A percentile compares a stretch with the other conserved stretches of the same genome.
Evolutionary conservation across 1,284 basidiomycete species (phyloP).

Genomic region (Bothia castanella): DNA sequence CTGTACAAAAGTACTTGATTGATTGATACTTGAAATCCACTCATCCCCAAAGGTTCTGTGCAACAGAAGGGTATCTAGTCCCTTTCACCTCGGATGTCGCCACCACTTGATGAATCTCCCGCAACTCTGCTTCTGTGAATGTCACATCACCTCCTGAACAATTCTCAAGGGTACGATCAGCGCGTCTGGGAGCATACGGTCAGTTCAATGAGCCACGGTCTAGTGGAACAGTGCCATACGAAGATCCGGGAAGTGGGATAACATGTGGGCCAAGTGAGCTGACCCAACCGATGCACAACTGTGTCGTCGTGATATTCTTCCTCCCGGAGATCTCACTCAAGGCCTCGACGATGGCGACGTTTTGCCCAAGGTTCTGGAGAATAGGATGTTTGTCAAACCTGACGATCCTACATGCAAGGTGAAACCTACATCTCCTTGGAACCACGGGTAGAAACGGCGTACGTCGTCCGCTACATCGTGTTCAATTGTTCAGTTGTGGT

Average conservation of each 20-base stretch:
- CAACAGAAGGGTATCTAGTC: constrained; percentile 15
- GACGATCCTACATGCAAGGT: background rate
- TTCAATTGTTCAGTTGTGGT: background rate
- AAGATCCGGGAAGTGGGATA: constrained; percentile 30
- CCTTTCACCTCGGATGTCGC: constrained; percentile 16
- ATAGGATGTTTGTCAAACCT: background rate
- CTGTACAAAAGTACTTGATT: background rate
- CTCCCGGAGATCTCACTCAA: constrained; percentile 43
- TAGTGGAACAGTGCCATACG: constrained; percentile 13
- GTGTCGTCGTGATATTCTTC: constrained; percentile 49
- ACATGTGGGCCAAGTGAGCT: constrained; percentile 25
- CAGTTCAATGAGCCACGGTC: background rate
- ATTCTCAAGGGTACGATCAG: constrained; percentile 26
- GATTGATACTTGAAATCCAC: background rate
- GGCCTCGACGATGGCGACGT: constrained; percentile 49
- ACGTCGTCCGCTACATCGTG: constrained; percentile 23
- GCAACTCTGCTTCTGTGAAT: constrained; percentile 19
- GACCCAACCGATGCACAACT: constrained; percentile 63
- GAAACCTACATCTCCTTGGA: constrained; percentile 28
- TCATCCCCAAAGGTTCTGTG: constrained; percentile 21
- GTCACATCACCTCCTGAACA: constrained; percentile 20
- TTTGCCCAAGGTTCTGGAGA: constrained; percentile 44
- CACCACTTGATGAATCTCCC: constrained; percentile 21
- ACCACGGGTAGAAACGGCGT: constrained; percentile 23
- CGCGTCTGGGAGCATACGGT: constrained; percentile 10